These are phyloP conservation scores for Colletotrichum sp. DNA, from an alignment of 2,329 filamentous ascomycete genomes.

Conservation along the genomic window DNA sequence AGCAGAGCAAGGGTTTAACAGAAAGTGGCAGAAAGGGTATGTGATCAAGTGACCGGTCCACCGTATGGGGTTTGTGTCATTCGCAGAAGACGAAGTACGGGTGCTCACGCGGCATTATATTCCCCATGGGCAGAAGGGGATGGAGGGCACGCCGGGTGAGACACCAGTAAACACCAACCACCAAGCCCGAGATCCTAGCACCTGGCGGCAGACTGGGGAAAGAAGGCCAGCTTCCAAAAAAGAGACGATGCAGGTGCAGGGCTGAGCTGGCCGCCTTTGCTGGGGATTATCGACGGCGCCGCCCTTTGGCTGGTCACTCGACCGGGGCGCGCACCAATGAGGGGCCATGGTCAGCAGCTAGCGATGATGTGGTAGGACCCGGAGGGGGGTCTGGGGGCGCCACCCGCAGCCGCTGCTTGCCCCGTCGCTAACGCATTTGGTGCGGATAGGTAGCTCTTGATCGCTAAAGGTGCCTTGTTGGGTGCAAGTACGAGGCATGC, in stretches of 20 bases:
- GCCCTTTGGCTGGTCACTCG: slow-evolving; percentile 15
- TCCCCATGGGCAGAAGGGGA: neutral
- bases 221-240: neutral
- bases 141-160: slow-evolving; percentile 1
- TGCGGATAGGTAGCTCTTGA: neutral
- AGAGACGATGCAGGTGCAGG: slow-evolving; percentile 9
- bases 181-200: neutral
- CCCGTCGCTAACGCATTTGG: neutral
- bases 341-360: slow-evolving; percentile 2
- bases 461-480: neutral
- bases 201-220: neutral
- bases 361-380: neutral
- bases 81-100: neutral
- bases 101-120: slow-evolving; percentile 22
- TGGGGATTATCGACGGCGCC: slow-evolving; percentile 7
- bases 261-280: slow-evolving; percentile 7
- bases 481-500: neutral
- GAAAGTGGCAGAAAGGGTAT: slow-evolving; percentile 1
- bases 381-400: neutral
- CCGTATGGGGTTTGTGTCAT: neutral
- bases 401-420: slow-evolving; percentile 13
- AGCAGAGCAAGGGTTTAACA: neutral
- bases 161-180: neutral
- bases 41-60: slow-evolving; percentile 15
- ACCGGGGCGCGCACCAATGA: slow-evolving; percentile 10